phyloP scores from a whole-genome alignment of 495 filamentous ascomycete species.

The Daldinia vernicosa region DNA sequence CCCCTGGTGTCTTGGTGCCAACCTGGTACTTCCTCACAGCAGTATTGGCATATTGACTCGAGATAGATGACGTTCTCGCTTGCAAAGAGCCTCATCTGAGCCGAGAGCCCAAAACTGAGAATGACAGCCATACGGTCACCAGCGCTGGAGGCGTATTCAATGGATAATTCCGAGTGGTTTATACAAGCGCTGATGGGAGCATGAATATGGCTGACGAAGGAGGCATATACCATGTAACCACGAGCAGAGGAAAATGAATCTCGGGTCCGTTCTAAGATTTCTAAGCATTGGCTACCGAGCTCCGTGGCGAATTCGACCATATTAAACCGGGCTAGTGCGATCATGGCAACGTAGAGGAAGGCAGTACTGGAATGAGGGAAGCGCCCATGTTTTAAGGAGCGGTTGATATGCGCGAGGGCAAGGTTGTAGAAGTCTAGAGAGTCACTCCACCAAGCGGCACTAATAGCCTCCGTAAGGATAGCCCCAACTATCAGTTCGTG shows the following conservation, averaged over 20 bases:
- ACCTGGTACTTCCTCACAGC: conserved; percentile 76
- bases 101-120: conserved; percentile 75
- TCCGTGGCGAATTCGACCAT: conserved; percentile 73
- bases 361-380: conserved; percentile 80
- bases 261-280: conserved; percentile 70
- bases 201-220: conserved; percentile 79
- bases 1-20: conserved; percentile 83
- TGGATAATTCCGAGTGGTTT: conserved; percentile 69
- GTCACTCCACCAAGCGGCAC: conserved; percentile 86
- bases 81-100: conserved; percentile 73
- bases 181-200: conserved; percentile 68
- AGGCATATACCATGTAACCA: conserved; percentile 74
- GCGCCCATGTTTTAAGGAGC: conserved; percentile 69
- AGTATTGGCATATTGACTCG: conserved; percentile 76
- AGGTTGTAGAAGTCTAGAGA: conserved; percentile 78
- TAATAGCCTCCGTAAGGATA: conserved; percentile 78
- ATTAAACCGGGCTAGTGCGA: conserved; percentile 76
- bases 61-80: conserved; percentile 80
- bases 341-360: conserved; percentile 77
- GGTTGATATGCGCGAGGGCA: conserved; percentile 73
- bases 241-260: conserved; percentile 76
- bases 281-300: conserved; percentile 69
- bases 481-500: conserved; percentile 72
- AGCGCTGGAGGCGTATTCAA: conserved; percentile 74
- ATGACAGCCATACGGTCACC: conserved; percentile 81